Evolutionary conservation across 805 yeast species (phyloP).

Genomic region (Candida rishiriensis): DNA sequence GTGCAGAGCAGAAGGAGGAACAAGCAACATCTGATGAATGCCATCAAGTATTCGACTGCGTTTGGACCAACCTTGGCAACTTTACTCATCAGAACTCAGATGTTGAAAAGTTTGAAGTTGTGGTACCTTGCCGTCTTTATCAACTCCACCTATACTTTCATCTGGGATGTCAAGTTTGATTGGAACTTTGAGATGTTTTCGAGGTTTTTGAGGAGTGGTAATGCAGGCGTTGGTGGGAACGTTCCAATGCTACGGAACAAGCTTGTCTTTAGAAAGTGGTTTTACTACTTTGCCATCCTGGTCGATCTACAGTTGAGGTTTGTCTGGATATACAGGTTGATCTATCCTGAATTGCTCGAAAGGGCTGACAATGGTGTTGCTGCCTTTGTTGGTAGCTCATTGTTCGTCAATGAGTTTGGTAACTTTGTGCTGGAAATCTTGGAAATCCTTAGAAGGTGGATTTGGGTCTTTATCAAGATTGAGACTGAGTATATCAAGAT

Average conservation of each 20-base stretch:
- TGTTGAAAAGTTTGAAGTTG: slow-evolving; percentile 27
- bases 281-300: slow-evolving; percentile 54
- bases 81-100: slow-evolving; percentile 23
- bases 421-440: slow-evolving; percentile 63
- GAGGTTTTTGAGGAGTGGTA: slow-evolving; percentile 16
- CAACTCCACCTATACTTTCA: slow-evolving; percentile 72
- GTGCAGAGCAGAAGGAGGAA: slow-evolving; percentile 39
- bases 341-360: slow-evolving; percentile 13
- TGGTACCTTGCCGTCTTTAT: slow-evolving; percentile 46
- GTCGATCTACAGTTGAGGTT: slow-evolving; percentile 67
- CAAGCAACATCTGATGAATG: slow-evolving; percentile 59
- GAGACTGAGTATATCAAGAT: slow-evolving; percentile 62
- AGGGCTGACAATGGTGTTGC: slow-evolving; percentile 9
- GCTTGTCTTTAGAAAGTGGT: slow-evolving; percentile 26
- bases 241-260: slow-evolving; percentile 25
- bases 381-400: slow-evolving; percentile 18
- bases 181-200: slow-evolving; percentile 70
- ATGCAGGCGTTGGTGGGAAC: slow-evolving; percentile 2
- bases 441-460: slow-evolving; percentile 79
- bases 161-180: slow-evolving; percentile 89
- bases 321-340: slow-evolving; percentile 64
- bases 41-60: slow-evolving; percentile 68
- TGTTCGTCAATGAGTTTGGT: slow-evolving; percentile 49
- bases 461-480: slow-evolving; percentile 83
- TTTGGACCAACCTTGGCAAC: slow-evolving; percentile 46